Conservation (phyloP, 768 basidiomycete species). For the Rhizopogon vesiculosus region DNA sequence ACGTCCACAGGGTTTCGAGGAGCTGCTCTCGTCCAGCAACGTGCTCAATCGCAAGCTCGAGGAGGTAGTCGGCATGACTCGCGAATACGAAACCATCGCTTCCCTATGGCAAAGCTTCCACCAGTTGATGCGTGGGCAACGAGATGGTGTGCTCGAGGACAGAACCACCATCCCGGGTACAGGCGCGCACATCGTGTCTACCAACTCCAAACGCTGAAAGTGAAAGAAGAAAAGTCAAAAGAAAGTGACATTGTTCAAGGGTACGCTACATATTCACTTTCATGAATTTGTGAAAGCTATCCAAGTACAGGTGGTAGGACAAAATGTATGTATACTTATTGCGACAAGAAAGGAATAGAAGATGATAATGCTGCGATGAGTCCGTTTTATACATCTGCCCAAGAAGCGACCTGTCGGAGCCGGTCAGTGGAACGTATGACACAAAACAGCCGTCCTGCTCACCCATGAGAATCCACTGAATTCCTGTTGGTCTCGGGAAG, state of each 20-base stretch:
- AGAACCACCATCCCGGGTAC: conserved; percentile 55
- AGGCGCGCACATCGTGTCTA: conserved; percentile 57
- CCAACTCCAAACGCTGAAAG: conserved; percentile 20
- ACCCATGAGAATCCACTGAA: conserved; percentile 99
- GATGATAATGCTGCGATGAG: conserved; percentile 21
- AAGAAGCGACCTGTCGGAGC: conserved; percentile 34
- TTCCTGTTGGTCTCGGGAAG: conserved; percentile 86
- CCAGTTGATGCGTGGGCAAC: conserved; percentile 61
- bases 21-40: conserved; percentile 80
- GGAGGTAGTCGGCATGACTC: conserved; percentile 88
- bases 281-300: conserved; percentile 27
- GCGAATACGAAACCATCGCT: conserved; percentile 87
- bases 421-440: not conserved
- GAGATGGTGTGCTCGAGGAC: conserved; percentile 27
- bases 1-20: conserved; percentile 74
- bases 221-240: not conserved
- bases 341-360: conserved; percentile 27
- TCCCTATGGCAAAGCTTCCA: conserved; percentile 81
- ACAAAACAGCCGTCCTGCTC: not conserved
- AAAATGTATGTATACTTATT: conserved; percentile 23
- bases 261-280: conserved; percentile 16
- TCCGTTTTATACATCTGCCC: conserved; percentile 52
- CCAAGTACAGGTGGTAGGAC: conserved; percentile 32
- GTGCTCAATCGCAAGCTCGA: conserved; percentile 87
- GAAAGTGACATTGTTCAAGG: conserved; percentile 1